Base-by-base conservation (phyloP, 1,284 basidiomycete genomes). In the Leucocoprinus gongylophorus region DNA sequence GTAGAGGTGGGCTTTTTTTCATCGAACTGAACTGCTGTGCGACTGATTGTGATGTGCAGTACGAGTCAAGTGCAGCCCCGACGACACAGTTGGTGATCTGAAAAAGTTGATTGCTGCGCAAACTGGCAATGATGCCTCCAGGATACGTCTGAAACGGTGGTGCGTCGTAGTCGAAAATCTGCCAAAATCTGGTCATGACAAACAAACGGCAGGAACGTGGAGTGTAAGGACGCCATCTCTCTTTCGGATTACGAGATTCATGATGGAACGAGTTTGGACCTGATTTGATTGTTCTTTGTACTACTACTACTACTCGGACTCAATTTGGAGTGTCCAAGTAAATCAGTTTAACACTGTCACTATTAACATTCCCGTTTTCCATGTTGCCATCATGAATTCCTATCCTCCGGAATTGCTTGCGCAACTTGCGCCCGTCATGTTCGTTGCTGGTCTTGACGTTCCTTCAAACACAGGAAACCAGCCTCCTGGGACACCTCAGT, bases 141-240 rank as follows among this genome's bases (percentile, higher is more conserved):
- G 98, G 80, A 97, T 99, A 56, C 81, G 88, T 62, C 73, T 99
- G 50, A 99, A 97, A 83, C 98, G 98, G 80, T 97, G 94, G 94
- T 88, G 57, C 55, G 85, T 69, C 15, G n/a, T 7, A 5, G 48
- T 47, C 29, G 33, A 18, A 35, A 26, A 8, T 17, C n/a, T 21
- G 28, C 44, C 23, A 26, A 26, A 26, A 26, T 26, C 32, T n/a
- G 3, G 2, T 33, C 32, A 33, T n/a, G 3, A n/a, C n/a, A n/a
- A 10, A 13, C 12, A 17, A 7, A 57, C 20, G 39, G 35, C 56
- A 92, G 91, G 91, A 94, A 95, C 66, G 94, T 80, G 1, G 86
- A 84, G 46, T 95, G 85, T 76, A 95, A 95, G 69, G 92, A 95
- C 65, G 91, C 97, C 65, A 95, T 99, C 62, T 91, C 91, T 5